Conservation (phyloP, 768 basidiomycete genomes). For the Termitomyces sp. region DNA sequence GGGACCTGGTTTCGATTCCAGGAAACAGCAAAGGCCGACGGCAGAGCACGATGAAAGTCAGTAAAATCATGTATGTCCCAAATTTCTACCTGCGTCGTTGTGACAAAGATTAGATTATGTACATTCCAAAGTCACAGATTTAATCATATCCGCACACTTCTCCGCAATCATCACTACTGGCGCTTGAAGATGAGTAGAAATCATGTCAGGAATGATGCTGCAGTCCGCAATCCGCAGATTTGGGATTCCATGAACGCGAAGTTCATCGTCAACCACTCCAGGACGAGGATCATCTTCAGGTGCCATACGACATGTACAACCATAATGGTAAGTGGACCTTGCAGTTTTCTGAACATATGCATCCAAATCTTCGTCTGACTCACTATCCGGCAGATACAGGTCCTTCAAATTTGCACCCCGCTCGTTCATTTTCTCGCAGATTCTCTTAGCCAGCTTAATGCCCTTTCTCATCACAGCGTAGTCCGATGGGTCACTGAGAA, state of each 20-base stretch:
- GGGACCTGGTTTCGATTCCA: no score
- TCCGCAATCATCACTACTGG: constrained; percentile 29
- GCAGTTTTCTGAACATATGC: constrained; percentile 17
- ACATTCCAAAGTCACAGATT: no score
- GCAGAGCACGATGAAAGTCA: no score
- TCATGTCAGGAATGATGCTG: constrained; percentile 24
- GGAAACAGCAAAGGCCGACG: no score
- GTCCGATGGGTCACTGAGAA: constrained; percentile 22
- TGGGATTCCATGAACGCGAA: constrained; percentile 39
- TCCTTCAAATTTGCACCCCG: constrained; percentile 21
- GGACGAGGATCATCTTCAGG: constrained; percentile 15
- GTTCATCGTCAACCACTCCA: constrained; percentile 43
- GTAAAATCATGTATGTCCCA: no score
- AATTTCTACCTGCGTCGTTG: no score
- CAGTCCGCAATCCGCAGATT: constrained; percentile 38
- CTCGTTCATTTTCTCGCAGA: constrained; percentile 19
- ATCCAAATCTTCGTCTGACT: constrained; percentile 23
- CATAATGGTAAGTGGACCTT: constrained; percentile 27
- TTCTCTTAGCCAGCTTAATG: constrained; percentile 15
- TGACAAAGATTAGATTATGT: no score
- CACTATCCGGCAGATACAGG: constrained; percentile 17
- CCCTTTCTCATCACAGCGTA: constrained; percentile 19
- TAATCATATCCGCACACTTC: constrained; percentile 31
- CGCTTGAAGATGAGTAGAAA: constrained; percentile 28
- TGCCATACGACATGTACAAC: constrained; percentile 31